Percentiles rank a stretch among this genome's conserved stretches.
These are phyloP conservation scores for Closterium sp. DNA, from an alignment of 139 green algal genomes.

Conservation along the genomic window DNA sequence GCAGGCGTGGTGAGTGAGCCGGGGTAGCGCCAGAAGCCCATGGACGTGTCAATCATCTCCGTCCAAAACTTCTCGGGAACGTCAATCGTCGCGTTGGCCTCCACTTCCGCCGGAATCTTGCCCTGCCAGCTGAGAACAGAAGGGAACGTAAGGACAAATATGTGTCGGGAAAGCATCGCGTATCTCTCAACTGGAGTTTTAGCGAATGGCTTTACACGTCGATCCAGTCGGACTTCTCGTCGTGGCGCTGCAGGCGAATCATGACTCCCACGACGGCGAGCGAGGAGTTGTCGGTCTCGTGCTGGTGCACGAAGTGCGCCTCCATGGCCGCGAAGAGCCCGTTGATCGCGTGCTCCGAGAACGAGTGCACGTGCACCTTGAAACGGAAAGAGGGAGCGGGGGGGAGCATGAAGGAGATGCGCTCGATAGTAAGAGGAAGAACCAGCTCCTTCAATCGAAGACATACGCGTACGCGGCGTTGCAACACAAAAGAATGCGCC, in stretches of 20 bases:
- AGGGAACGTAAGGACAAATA: too few species aligned
- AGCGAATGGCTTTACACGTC: neutral
- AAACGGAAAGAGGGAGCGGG: neutral
- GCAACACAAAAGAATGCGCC: too few species aligned
- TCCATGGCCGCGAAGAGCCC: neutral
- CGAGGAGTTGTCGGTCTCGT: neutral
- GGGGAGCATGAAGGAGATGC: too few species aligned
- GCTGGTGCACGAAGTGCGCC: neutral
- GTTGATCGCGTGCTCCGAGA: constrained; percentile 2
- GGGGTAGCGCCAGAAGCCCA: neutral
- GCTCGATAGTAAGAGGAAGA: too few species aligned
- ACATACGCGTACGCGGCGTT: too few species aligned
- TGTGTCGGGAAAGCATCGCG: too few species aligned
- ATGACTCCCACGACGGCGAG: constrained; percentile 5
- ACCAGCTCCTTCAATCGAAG: too few species aligned
- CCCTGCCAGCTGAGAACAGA: neutral
- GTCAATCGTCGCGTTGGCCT: neutral
- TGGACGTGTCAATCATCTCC: neutral
- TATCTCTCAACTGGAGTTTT: too few species aligned
- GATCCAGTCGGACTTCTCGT: neutral
- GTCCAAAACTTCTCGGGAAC: neutral
- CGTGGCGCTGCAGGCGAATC: neutral
- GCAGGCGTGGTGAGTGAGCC: neutral
- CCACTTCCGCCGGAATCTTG: neutral
- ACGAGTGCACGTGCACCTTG: neutral